Conservation (phyloP, 2,329 filamentous ascomycete genomes). For the Fusarium palustre region DNA sequence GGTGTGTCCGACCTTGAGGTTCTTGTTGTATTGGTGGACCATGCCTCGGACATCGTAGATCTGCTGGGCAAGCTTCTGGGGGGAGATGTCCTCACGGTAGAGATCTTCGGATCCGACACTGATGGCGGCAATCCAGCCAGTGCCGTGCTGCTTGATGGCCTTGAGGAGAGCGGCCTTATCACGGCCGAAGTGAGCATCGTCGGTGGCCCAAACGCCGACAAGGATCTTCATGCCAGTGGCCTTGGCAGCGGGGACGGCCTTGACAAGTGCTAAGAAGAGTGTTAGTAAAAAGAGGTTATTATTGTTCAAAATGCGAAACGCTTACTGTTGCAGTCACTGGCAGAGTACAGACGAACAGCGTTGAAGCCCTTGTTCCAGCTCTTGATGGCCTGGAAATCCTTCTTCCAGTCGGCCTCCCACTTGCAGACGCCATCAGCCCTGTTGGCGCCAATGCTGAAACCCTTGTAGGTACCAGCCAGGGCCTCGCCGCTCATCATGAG, state of each 20-base stretch:
- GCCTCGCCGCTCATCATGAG: constrained; percentile 39
- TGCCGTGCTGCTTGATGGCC: constrained; percentile 44
- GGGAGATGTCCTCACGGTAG: constrained; percentile 42
- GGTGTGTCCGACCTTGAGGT: constrained; percentile 43
- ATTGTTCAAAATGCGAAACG: neutral
- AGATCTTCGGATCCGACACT: constrained; percentile 43
- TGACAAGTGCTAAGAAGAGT: constrained; percentile 31
- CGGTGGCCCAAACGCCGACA: constrained; percentile 42
- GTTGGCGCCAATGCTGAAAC: constrained; percentile 44
- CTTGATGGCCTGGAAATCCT: constrained; percentile 44
- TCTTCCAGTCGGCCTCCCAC: constrained; percentile 43
- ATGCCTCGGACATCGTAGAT: constrained; percentile 46
- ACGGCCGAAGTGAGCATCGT: constrained; percentile 40
- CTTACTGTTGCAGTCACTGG: constrained; percentile 42
- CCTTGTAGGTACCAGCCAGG: constrained; percentile 42
- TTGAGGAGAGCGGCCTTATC: constrained; percentile 44
- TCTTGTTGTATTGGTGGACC: constrained; percentile 43
- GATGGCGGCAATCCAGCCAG: constrained; percentile 42
- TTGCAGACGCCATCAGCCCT: constrained; percentile 39
- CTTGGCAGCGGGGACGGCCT: constrained; percentile 44
- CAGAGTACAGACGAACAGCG: constrained; percentile 40
- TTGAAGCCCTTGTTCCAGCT: constrained; percentile 45
- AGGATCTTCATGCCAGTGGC: constrained; percentile 42
- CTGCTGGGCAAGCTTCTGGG: constrained; percentile 41
- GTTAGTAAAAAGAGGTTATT: neutral